A percentile compares a stretch with the other conserved stretches of the same genome.
Evolutionary conservation across 2,329 filamentous ascomycete species (phyloP).

Genomic region (Pestalotiopsis sp.): DNA sequence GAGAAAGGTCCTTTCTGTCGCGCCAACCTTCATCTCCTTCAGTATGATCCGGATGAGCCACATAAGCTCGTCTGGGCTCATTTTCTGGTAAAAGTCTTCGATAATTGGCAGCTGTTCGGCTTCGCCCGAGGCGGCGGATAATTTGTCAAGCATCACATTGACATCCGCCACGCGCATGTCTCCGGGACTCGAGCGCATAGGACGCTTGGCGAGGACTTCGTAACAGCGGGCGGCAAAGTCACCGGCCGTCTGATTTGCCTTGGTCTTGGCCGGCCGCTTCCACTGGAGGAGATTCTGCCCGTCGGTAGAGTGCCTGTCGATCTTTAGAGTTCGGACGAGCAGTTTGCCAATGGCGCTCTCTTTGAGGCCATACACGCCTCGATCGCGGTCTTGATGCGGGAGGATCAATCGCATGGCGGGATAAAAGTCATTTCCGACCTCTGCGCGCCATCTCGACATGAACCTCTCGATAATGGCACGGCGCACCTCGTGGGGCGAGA

Average conservation of each 20-base stretch:
- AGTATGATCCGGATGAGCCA: slow-evolving; percentile 96
- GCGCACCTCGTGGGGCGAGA: slow-evolving; percentile 76
- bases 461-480: slow-evolving; percentile 84
- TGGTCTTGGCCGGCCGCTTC: slow-evolving; percentile 80
- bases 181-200: slow-evolving; percentile 73
- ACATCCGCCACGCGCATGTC: slow-evolving; percentile 87
- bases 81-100: slow-evolving; percentile 80
- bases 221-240: slow-evolving; percentile 92
- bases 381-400: slow-evolving; percentile 89
- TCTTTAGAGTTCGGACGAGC: slow-evolving; percentile 89
- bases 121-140: slow-evolving; percentile 78
- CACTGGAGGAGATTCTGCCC: slow-evolving; percentile 84
- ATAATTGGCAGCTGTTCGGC: slow-evolving; percentile 83
- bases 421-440: slow-evolving; percentile 92
- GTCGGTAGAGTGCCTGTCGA: slow-evolving; percentile 88
- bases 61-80: slow-evolving; percentile 92
- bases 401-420: slow-evolving; percentile 90
- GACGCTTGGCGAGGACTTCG: slow-evolving; percentile 82
- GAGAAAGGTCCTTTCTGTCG: slow-evolving; percentile 87
- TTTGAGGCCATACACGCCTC: slow-evolving; percentile 91
- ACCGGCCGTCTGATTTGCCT: slow-evolving; percentile 70
- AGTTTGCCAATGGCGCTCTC: slow-evolving; percentile 89
- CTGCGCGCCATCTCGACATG: slow-evolving; percentile 81
- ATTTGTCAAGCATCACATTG: slow-evolving; percentile 79
- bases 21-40: slow-evolving; percentile 73